Conservation (phyloP, 768 basidiomycete genomes). For the Boletus subcaerulescens region DNA sequence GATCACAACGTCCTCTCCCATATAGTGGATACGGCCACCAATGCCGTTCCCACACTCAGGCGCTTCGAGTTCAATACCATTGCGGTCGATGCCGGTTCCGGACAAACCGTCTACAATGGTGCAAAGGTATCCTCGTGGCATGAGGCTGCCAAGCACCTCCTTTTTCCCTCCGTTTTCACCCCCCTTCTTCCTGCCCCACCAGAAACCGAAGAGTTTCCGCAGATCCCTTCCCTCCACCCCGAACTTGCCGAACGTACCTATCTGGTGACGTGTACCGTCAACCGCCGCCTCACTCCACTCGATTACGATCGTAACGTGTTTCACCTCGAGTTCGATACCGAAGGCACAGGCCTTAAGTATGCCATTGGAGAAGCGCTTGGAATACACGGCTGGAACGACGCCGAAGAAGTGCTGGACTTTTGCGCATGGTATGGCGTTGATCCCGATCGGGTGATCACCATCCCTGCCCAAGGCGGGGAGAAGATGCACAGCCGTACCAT, state of each 20-base stretch:
- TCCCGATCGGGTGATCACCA: slow-evolving; percentile 72
- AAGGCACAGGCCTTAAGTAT: slow-evolving; percentile 91
- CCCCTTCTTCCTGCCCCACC: slow-evolving; percentile 39
- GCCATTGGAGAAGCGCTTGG: slow-evolving; percentile 96
- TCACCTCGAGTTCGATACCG: slow-evolving; percentile 94
- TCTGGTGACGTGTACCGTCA: slow-evolving; percentile 91
- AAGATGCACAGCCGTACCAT: slow-evolving; percentile 90
- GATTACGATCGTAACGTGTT: slow-evolving; percentile 99
- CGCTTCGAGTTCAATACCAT: slow-evolving; percentile 74
- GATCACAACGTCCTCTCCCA: slow-evolving; percentile 17
- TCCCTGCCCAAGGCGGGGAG: slow-evolving; percentile 65
- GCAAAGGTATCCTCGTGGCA: slow-evolving; percentile 72
- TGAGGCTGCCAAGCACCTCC: slow-evolving; percentile 80
- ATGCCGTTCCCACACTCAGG: slow-evolving; percentile 40
- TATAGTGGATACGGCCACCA: slow-evolving; percentile 14
- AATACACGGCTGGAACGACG: slow-evolving; percentile 97
- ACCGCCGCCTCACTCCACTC: slow-evolving; percentile 88
- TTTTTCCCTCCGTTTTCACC: slow-evolving; percentile 82
- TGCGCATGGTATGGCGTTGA: slow-evolving; percentile 90
- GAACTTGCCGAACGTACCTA: slow-evolving; percentile 87
- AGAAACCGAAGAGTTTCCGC: slow-evolving; percentile 44
- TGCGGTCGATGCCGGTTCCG: slow-evolving; percentile 56
- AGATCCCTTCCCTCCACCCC: slow-evolving; percentile 75
- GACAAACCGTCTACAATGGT: slow-evolving; percentile 58
- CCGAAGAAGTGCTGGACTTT: slow-evolving; percentile 82